Evolutionary conservation across 257 asterid species (phyloP).

Genomic region (Pogostemon cablin): DNA sequence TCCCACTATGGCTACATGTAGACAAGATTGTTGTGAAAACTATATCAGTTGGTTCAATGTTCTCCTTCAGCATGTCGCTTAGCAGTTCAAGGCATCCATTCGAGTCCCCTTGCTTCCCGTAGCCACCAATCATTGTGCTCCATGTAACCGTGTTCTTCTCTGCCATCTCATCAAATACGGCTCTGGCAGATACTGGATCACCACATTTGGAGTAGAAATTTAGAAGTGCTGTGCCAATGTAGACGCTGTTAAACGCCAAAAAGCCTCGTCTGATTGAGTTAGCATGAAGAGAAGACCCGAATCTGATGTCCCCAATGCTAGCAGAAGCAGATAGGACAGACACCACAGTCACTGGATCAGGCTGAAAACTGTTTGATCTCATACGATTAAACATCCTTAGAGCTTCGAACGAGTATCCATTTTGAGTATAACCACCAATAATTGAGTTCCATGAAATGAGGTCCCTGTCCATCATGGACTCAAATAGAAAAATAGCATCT

Average conservation of each 20-base stretch:
- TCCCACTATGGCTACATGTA: constrained; percentile 58
- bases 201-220: constrained; percentile 65
- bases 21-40: constrained; percentile 55
- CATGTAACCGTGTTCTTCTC: constrained; percentile 54
- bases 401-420: constrained; percentile 46
- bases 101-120: constrained; percentile 57
- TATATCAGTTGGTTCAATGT: constrained; percentile 52
- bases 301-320: constrained; percentile 37
- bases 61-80: constrained; percentile 47
- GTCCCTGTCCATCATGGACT: constrained; percentile 44
- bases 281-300: constrained; percentile 60
- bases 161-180: constrained; percentile 51
- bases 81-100: constrained; percentile 47
- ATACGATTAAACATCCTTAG: constrained; percentile 44
- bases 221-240: constrained; percentile 61
- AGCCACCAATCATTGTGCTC: constrained; percentile 66
- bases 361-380: constrained; percentile 45
- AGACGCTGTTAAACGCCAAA: constrained; percentile 39
- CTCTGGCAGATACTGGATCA: constrained; percentile 50
- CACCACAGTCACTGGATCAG: constrained; percentile 55
- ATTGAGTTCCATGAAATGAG: constrained; percentile 63
- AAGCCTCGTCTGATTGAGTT: constrained; percentile 46
- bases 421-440: constrained; percentile 47
- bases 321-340: constrained; percentile 59
- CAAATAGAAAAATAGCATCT: constrained; percentile 47